These are phyloP conservation scores for Calonectria henricotiae DNA, from an alignment of 2,329 filamentous ascomycete species.

Conservation along the genomic window DNA sequence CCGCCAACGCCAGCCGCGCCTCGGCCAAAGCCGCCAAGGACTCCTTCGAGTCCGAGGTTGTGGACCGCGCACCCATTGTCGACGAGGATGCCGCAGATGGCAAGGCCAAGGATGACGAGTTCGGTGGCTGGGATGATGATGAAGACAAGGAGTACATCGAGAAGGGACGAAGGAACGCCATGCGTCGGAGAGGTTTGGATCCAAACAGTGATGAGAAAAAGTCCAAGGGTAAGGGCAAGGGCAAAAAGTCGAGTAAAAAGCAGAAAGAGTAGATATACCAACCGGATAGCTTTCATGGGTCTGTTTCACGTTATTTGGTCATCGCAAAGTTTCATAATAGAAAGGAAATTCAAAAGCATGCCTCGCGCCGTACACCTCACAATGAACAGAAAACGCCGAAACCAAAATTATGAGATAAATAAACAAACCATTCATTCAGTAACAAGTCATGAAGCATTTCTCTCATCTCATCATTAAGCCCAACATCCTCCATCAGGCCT, in stretches of 20 bases:
- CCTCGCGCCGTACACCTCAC: slow-evolving; percentile 36
- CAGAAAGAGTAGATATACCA: slow-evolving; percentile 44
- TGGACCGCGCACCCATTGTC: slow-evolving; percentile 81
- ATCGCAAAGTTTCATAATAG: slow-evolving; percentile 35
- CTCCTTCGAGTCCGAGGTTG: slow-evolving; percentile 59
- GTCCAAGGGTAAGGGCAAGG: slow-evolving; percentile 63
- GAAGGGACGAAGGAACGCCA: slow-evolving; percentile 80
- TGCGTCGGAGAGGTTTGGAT: slow-evolving; percentile 83
- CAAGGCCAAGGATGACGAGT: slow-evolving; percentile 69
- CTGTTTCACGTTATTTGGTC: slow-evolving; percentile 33
- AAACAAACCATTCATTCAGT: slow-evolving; percentile 36
- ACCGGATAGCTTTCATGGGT: slow-evolving; percentile 37
- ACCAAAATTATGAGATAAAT: slow-evolving; percentile 22
- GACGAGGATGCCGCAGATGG: slow-evolving; percentile 62
- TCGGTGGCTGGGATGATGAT: slow-evolving; percentile 83
- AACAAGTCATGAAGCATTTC: slow-evolving; percentile 50
- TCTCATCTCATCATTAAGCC: slow-evolving; percentile 54
- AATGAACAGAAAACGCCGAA: slow-evolving; percentile 34
- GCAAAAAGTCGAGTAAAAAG: slow-evolving; percentile 49
- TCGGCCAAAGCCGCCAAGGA: slow-evolving; percentile 38
- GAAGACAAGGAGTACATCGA: slow-evolving; percentile 82
- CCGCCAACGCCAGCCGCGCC: slow-evolving; percentile 55
- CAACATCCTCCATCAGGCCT: slow-evolving; percentile 38
- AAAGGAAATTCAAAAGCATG: slow-evolving; percentile 40
- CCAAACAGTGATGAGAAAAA: slow-evolving; percentile 70